phyloP scores from a whole-genome alignment of 2,329 filamentous ascomycete species.

The Colletotrichum theobromicola region DNA sequence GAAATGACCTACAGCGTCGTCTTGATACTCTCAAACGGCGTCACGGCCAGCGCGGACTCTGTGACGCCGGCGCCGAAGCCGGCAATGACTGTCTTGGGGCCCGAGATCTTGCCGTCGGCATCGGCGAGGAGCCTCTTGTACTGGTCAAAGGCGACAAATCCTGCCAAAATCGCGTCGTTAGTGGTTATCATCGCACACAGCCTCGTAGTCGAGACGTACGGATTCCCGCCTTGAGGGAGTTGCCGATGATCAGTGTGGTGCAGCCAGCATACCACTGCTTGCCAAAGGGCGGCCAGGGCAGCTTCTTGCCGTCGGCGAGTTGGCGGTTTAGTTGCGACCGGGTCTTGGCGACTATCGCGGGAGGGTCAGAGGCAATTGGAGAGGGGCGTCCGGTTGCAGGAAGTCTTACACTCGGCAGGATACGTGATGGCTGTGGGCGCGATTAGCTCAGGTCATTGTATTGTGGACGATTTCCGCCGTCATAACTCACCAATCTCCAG shows the following conservation, averaged over 20 bases:
- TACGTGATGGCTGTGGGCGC: slow-evolving; percentile 77
- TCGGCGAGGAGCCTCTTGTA: slow-evolving; percentile 87
- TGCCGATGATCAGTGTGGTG: slow-evolving; percentile 95
- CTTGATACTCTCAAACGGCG: slow-evolving; percentile 97
- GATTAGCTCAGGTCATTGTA: slow-evolving; percentile 26
- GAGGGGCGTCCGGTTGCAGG: slow-evolving; percentile 21
- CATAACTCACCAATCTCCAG: slow-evolving; percentile 80
- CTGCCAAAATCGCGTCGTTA: slow-evolving; percentile 41
- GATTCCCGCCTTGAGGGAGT: slow-evolving; percentile 94
- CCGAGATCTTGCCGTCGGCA: slow-evolving; percentile 84
- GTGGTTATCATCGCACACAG: not conserved
- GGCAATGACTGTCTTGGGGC: slow-evolving; percentile 88
- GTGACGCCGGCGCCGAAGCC: slow-evolving; percentile 95
- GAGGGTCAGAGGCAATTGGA: slow-evolving; percentile 10
- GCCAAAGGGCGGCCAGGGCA: slow-evolving; percentile 94
- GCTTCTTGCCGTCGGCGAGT: slow-evolving; percentile 80
- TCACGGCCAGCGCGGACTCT: slow-evolving; percentile 91
- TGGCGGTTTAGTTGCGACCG: slow-evolving; percentile 89
- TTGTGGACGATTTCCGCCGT: not conserved
- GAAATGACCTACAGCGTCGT: slow-evolving; percentile 73
- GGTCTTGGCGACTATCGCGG: slow-evolving; percentile 81
- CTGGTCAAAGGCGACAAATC: slow-evolving; percentile 95
- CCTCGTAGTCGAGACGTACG: slow-evolving; percentile 59
- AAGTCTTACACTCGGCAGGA: slow-evolving; percentile 81
- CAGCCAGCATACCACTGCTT: slow-evolving; percentile 97